Evolutionary conservation across 345 rosid genomes (phyloP), one percentile per base, ranked within the genome.

Genomic region (Melaleuca alternifolia): DNA sequence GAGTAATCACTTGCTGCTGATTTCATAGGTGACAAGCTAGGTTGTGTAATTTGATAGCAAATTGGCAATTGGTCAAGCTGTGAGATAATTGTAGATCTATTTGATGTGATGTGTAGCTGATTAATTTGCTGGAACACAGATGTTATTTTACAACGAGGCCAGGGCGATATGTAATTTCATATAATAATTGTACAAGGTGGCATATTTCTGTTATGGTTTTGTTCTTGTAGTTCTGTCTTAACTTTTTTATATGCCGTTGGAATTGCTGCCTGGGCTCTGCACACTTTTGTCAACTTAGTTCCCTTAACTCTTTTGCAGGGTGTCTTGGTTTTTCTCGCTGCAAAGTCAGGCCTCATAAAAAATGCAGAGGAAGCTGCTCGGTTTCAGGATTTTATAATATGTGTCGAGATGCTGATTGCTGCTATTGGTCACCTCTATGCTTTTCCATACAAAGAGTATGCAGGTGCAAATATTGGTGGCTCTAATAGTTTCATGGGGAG

Each of bases 331-430:
- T 98, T 98, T 90, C 98, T 98, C 57, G 96, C 96, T 91, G 99
- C 99, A 85, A 98, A 95, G 84, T 94, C 98, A 85, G 95, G 95
- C 88, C 93, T 91, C 52, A 95, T 96, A 71, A 93, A 93, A 89
- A 91, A 93, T 84, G 93, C 93, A 82, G 99, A 96, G 46, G 96
- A 93, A 88, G 99, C 99, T 77, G 99, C 99, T 51, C 92, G 91
- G 79, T 96, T 92, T 93, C 99, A 98, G 76, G 92, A 96, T 88
- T 96, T 98, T 86, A 94, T 96, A 84, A 93, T 96, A 85, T 98
- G 99, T 83, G 95, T 95, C 59, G 98, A 98, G 93, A 98, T 98
- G 99, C 98, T 98, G 87, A 88, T 98, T 87, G 99, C 99, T 85
- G 99, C 99, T 18, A 89, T 93, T 54, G 99, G 98, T 85, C 99